These are phyloP conservation scores for Rosa multiflora DNA, from an alignment of 306 rosid species.

Conservation along the genomic window DNA sequence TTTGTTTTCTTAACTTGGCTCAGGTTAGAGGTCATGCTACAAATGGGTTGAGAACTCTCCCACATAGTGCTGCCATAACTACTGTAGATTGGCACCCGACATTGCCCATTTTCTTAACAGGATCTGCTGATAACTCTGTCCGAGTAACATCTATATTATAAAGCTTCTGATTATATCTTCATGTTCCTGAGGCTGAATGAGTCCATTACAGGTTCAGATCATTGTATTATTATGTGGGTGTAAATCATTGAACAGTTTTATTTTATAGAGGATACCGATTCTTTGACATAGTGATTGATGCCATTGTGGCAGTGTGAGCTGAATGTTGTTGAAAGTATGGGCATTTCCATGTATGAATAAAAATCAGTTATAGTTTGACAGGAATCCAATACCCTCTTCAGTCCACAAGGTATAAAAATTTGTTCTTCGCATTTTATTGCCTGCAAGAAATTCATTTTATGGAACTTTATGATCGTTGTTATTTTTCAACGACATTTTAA, in stretches of 20 bases:
- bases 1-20: conserved; percentile 18
- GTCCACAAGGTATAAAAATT: background rate
- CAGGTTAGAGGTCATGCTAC: conserved; percentile 62
- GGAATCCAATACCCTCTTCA: background rate
- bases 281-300: background rate
- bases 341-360: background rate
- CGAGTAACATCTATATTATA: conserved; percentile 71
- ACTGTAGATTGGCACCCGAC: conserved; percentile 98
- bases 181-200: conserved; percentile 15
- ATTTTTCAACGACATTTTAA: no score
- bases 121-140: conserved; percentile 93
- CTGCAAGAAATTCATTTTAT: background rate
- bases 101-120: conserved; percentile 81
- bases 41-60: conserved; percentile 74
- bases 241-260: conserved; percentile 4
- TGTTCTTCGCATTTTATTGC: background rate
- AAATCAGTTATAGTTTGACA: background rate
- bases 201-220: background rate
- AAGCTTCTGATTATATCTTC: conserved; percentile 12
- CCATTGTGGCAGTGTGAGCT: background rate
- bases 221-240: conserved; percentile 9
- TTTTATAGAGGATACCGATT: conserved; percentile 1
- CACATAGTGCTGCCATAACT: conserved; percentile 78
- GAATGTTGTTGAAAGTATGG: background rate
- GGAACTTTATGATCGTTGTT: no score